Evolutionary conservation across 805 yeast species (phyloP).

Genomic region (Candida bentonensis): DNA sequence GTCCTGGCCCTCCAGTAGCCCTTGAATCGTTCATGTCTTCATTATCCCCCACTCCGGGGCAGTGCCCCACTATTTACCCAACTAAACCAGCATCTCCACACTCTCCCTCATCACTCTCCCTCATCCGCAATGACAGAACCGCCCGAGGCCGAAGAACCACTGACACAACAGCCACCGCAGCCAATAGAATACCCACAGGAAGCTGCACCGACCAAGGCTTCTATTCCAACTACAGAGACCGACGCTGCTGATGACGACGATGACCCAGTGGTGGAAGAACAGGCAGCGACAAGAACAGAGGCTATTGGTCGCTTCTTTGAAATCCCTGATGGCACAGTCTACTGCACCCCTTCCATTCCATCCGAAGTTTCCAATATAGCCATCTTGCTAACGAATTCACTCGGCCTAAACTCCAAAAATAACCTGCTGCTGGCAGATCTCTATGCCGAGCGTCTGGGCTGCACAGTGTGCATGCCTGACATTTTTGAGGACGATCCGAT

Average conservation of each 20-base stretch:
- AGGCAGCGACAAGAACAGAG: not conserved
- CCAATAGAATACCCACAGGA: not conserved
- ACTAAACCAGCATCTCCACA: too few relatives aligned
- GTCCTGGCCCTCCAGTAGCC: too few relatives aligned
- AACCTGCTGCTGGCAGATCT: constrained; percentile 18
- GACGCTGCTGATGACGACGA: not conserved
- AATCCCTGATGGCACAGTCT: constrained; percentile 1
- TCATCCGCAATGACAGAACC: not conserved
- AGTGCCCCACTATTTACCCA: too few relatives aligned
- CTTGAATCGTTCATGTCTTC: too few relatives aligned
- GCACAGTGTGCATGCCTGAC: constrained; percentile 20
- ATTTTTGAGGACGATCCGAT: constrained; percentile 19
- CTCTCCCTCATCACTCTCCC: too few relatives aligned
- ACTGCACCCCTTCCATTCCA: not conserved
- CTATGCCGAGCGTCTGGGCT: constrained; percentile 14
- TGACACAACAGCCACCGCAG: not conserved
- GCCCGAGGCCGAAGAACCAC: not conserved
- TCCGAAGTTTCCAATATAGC: constrained; percentile 4
- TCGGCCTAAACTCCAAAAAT: constrained; percentile 18
- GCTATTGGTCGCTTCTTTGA: not conserved
- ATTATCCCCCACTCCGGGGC: too few relatives aligned
- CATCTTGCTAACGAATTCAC: constrained; percentile 19
- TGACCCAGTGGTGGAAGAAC: not conserved
- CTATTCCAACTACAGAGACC: not conserved
- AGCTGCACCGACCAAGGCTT: not conserved